Conservation (phyloP, 306 rosid species). For the Rosa rugosa region DNA sequence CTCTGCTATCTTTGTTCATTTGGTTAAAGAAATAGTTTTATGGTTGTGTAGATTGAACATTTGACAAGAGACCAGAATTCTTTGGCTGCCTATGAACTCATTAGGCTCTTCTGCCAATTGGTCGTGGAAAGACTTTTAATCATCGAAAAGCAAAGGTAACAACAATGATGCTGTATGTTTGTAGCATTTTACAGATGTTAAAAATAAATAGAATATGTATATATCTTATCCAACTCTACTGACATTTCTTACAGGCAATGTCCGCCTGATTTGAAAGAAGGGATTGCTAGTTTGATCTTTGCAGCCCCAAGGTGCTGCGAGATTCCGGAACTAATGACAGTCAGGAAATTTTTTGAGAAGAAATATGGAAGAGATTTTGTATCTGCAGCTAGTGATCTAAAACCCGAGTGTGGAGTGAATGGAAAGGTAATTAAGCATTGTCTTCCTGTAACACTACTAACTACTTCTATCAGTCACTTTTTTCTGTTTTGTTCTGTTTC, state of each 20-base stretch:
- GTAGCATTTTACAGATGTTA: background rate
- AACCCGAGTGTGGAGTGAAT: constrained; percentile 85
- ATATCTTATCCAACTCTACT: constrained; percentile 26
- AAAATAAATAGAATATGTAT: background rate
- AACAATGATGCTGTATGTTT: background rate
- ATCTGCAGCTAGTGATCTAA: constrained; percentile 83
- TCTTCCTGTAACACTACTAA: background rate
- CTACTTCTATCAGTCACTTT: background rate
- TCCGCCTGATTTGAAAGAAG: constrained; percentile 91
- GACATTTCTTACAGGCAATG: constrained; percentile 59
- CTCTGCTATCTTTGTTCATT: background rate
- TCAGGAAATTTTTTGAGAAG: constrained; percentile 80
- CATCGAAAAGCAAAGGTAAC: constrained; percentile 82
- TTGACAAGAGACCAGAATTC: constrained; percentile 88
- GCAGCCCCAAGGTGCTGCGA: constrained; percentile 90
- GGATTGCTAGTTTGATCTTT: constrained; percentile 83
- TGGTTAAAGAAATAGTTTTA: background rate
- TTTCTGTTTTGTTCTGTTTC: background rate
- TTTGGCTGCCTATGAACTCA: constrained; percentile 85
- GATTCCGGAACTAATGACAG: constrained; percentile 75
- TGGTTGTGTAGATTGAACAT: constrained; percentile 74
- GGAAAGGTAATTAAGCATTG: constrained; percentile 52
- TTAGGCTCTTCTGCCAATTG: constrained; percentile 83
- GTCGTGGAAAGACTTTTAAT: constrained; percentile 74
- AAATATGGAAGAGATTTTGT: constrained; percentile 91